Evolutionary conservation across 2,329 filamentous ascomycete species (phyloP).

Genomic region (Monosporascus sp.): DNA sequence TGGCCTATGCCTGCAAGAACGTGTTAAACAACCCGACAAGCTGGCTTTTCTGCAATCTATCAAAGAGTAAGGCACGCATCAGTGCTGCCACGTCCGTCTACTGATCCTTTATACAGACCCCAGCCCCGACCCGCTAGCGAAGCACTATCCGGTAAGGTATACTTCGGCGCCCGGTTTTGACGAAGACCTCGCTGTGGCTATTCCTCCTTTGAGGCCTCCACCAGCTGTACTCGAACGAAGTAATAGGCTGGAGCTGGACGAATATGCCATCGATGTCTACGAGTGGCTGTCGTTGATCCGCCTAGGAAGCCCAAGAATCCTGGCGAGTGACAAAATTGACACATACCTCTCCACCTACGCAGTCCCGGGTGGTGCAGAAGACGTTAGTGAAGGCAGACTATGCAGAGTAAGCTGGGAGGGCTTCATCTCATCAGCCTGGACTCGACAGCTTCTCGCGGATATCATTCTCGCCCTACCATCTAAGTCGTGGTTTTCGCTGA

Average conservation of each 20-base stretch:
- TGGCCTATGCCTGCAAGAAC: constrained; percentile 73
- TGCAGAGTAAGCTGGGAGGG: constrained; percentile 56
- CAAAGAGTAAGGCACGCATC: constrained; percentile 34
- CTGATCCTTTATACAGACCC: constrained; percentile 31
- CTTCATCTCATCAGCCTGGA: constrained; percentile 50
- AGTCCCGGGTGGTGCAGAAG: constrained; percentile 38
- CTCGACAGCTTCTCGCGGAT: constrained; percentile 41
- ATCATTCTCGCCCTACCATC: constrained; percentile 37
- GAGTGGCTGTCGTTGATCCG: constrained; percentile 71
- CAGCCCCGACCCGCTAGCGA: constrained; percentile 42
- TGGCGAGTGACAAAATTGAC: constrained; percentile 54
- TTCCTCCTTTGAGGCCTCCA: constrained; percentile 30
- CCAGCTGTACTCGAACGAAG: constrained; percentile 25
- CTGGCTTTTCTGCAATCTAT: constrained; percentile 74
- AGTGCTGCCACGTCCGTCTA: not conserved
- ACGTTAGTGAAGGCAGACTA: constrained; percentile 25
- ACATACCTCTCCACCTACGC: constrained; percentile 64
- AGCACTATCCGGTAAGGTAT: constrained; percentile 38
- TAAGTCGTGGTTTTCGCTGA: constrained; percentile 50
- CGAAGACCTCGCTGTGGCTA: constrained; percentile 17
- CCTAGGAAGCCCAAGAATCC: constrained; percentile 60
- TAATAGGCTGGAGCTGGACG: constrained; percentile 50
- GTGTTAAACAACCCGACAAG: constrained; percentile 61
- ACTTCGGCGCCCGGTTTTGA: constrained; percentile 29
- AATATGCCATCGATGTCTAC: constrained; percentile 58